These are phyloP conservation scores for Termitomyces sp. DNA, from an alignment of 768 basidiomycete genomes.

Conservation along the genomic window DNA sequence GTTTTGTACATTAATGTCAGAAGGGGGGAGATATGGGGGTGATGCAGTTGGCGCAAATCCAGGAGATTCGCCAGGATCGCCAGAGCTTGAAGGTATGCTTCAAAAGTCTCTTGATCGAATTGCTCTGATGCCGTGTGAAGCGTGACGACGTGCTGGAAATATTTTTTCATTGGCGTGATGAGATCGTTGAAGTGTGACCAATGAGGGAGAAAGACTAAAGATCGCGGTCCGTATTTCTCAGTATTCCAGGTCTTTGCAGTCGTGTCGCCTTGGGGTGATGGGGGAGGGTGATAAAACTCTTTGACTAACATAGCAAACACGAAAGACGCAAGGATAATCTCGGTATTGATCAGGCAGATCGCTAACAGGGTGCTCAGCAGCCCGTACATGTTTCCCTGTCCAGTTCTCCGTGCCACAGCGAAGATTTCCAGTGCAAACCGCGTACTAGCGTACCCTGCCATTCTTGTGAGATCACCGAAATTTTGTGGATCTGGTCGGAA, in stretches of 20 bases:
- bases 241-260: background rate
- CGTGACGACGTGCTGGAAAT: background rate
- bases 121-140: background rate
- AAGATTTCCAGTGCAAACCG: constrained; percentile 52
- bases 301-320: constrained; percentile 62
- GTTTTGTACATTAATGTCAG: constrained; percentile 41
- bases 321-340: constrained; percentile 71
- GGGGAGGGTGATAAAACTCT: constrained; percentile 43
- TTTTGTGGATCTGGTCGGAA: constrained; percentile 16
- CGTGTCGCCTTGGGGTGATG: constrained; percentile 19
- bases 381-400: constrained; percentile 48
- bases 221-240: constrained; percentile 9
- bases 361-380: constrained; percentile 60
- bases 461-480: constrained; percentile 25
- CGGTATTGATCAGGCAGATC: constrained; percentile 69
- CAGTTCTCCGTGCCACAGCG: constrained; percentile 43
- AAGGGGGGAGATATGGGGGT: constrained; percentile 36
- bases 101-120: constrained; percentile 15
- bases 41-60: constrained; percentile 44
- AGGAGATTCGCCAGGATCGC: constrained; percentile 51
- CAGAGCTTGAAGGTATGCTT: constrained; percentile 51
- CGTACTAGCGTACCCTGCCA: constrained; percentile 33
- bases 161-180: background rate
- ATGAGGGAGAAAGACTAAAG: constrained; percentile 1
- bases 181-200: background rate